Percentiles rank a stretch among this genome's conserved stretches.
Conservation (phyloP, 225 moss, liverwort and hornwort genomes). For the Thuidium tamariscinum region DNA sequence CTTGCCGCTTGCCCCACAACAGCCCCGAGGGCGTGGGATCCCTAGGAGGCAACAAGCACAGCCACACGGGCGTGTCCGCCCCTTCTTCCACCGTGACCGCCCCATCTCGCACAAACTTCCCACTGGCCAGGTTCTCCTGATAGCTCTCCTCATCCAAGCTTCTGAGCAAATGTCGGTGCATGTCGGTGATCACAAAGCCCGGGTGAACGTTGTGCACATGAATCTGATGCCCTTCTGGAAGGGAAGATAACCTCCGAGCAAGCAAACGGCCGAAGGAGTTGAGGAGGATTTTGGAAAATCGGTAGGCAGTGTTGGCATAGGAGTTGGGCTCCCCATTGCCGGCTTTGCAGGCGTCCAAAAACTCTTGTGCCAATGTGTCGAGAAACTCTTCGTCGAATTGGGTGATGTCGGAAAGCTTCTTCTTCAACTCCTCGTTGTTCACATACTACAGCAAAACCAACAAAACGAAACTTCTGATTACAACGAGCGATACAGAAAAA, state of each 20-base stretch:
- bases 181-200: not conserved
- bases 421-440: constrained; percentile 9
- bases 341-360: constrained; percentile 9
- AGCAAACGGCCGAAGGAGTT: not conserved
- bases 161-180: not conserved
- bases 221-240: not conserved
- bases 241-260: not conserved
- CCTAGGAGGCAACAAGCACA: not conserved
- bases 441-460: not conserved
- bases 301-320: not conserved
- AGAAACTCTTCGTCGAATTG: constrained; percentile 8
- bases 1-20: not conserved
- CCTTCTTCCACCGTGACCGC: not conserved
- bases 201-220: not conserved
- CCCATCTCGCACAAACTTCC: not conserved
- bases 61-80: not conserved
- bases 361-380: constrained; percentile 7
- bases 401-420: constrained; percentile 6
- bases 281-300: not conserved
- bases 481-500: not conserved
- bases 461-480: not conserved
- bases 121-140: not conserved
- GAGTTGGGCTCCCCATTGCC: not conserved
- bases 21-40: not conserved
- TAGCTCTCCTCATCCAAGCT: not conserved